Percentiles rank a stretch among this genome's conserved stretches.
phyloP scores from a whole-genome alignment of 1,139 yeast species.

The Pichia inconspicua region DNA sequence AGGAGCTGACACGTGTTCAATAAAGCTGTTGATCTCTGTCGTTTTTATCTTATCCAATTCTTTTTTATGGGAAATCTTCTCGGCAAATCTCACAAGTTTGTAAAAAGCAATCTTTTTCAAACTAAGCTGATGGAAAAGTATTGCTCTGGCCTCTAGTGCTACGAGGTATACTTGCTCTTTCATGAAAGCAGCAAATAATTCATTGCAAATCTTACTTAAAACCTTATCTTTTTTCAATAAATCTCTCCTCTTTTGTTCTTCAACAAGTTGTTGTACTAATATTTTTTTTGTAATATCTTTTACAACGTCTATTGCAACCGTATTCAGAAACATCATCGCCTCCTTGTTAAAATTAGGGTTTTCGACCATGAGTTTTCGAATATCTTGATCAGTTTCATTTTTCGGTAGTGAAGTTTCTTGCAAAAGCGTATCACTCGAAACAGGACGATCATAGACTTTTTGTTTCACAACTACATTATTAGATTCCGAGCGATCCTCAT shows the following conservation, averaged over 20 bases:
- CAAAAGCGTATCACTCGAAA: too few relatives aligned
- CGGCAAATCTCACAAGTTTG: constrained; percentile 28
- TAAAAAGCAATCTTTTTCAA: constrained; percentile 24
- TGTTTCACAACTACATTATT: too few relatives aligned
- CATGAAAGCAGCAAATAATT: constrained; percentile 52
- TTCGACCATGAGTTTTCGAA: background rate
- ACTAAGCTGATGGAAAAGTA: constrained; percentile 21
- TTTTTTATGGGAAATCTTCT: constrained; percentile 22
- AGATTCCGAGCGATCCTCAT: too few relatives aligned
- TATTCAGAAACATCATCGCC: background rate
- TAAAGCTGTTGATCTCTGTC: constrained; percentile 37
- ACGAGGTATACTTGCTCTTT: constrained; percentile 44
- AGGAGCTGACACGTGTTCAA: background rate
- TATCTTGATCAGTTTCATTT: too few relatives aligned
- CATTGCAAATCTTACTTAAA: constrained; percentile 35
- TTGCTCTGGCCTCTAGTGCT: constrained; percentile 31
- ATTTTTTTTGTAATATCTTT: background rate
- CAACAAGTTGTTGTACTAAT: background rate
- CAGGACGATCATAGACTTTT: background rate
- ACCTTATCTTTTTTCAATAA: constrained; percentile 30
- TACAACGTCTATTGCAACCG: background rate
- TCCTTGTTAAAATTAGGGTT: background rate
- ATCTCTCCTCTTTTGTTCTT: constrained; percentile 20
- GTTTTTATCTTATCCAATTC: constrained; percentile 31
- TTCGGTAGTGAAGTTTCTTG: background rate